Evolutionary conservation across 2,329 filamentous ascomycete genomes (phyloP).

Genomic region (Trichoderma asperellum): DNA sequence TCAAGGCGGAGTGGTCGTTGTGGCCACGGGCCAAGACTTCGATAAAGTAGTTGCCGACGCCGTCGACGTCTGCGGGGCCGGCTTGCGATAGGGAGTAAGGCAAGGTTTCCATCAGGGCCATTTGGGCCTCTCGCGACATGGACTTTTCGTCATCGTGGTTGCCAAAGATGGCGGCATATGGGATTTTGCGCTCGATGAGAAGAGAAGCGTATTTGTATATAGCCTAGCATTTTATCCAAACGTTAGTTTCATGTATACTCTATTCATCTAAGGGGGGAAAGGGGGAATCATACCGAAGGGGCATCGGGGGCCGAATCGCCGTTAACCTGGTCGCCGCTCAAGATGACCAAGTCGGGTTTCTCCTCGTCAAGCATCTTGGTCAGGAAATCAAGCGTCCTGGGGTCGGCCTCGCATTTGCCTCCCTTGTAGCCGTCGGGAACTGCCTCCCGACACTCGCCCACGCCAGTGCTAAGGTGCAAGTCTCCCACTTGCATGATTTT

Average conservation of each 20-base stretch:
- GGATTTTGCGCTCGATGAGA: conserved; percentile 84
- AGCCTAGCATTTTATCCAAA: conserved; percentile 55
- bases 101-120: conserved; percentile 82
- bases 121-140: conserved; percentile 75
- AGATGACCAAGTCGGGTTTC: conserved; percentile 86
- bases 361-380: conserved; percentile 84
- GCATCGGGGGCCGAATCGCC: conserved; percentile 90
- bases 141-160: conserved; percentile 96
- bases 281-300: conserved; percentile 65
- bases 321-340: conserved; percentile 95
- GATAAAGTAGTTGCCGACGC: conserved; percentile 92
- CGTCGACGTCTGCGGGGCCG: conserved; percentile 82
- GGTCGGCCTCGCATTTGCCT: conserved; percentile 86
- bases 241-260: conserved; percentile 30
- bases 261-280: background rate
- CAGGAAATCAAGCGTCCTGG: conserved; percentile 88
- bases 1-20: conserved; percentile 85
- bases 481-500: conserved; percentile 98
- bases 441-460: conserved; percentile 84
- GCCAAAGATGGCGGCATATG: conserved; percentile 92
- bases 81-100: conserved; percentile 87
- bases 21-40: conserved; percentile 82
- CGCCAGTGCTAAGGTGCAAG: conserved; percentile 87
- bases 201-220: conserved; percentile 91
- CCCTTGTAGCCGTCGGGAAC: conserved; percentile 73